Percentiles rank a stretch among this genome's conserved stretches.
These are phyloP conservation scores for Pyrrhoderma lamaoense DNA, from an alignment of 1,284 basidiomycete species.

Conservation along the genomic window DNA sequence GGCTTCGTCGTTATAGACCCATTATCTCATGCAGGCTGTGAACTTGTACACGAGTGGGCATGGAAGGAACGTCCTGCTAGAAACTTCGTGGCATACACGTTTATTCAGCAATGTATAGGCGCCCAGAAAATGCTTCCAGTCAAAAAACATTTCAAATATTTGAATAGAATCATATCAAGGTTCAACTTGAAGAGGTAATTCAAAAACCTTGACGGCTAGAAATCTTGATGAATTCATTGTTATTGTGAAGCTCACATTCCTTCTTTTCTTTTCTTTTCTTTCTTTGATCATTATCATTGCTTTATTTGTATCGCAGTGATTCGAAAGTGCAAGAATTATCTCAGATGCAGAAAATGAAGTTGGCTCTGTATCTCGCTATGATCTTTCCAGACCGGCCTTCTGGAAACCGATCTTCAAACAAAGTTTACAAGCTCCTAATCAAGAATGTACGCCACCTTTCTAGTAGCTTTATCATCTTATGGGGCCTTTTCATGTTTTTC, in stretches of 20 bases:
- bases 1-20: slow-evolving; percentile 14
- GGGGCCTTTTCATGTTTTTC: not conserved
- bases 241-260: slow-evolving; percentile 7
- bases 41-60: slow-evolving; percentile 6
- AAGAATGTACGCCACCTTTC: slow-evolving; percentile 10
- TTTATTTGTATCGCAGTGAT: too few relatives aligned
- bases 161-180: not conserved
- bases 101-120: slow-evolving; percentile 5
- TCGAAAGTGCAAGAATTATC: not conserved
- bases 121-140: not conserved
- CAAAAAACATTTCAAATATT: not conserved
- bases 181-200: not conserved
- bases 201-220: not conserved
- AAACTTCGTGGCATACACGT: slow-evolving; percentile 9
- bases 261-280: not conserved
- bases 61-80: slow-evolving; percentile 12
- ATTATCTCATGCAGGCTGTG: not conserved
- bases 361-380: slow-evolving; percentile 11
- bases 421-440: slow-evolving; percentile 7
- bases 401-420: slow-evolving; percentile 8
- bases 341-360: slow-evolving; percentile 6
- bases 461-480: too few relatives aligned
- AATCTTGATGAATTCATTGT: not conserved
- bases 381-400: not conserved
- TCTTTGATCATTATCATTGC: too few relatives aligned